Evolutionary conservation across 2,329 filamentous ascomycete genomes (phyloP).

Genomic region (Penicillium sp.): DNA sequence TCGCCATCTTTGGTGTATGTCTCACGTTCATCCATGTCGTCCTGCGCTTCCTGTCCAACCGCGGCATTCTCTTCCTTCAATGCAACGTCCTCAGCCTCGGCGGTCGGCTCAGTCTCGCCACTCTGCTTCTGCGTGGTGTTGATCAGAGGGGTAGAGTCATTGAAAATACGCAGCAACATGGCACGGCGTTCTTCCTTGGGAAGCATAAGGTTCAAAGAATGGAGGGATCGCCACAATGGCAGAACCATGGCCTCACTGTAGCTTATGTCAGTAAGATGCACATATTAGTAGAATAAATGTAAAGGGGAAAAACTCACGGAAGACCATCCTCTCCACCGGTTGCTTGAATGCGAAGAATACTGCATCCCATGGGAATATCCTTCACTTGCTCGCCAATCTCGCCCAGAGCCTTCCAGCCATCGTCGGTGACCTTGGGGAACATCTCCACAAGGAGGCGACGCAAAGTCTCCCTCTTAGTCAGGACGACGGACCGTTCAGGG

Average conservation of each 20-base stretch:
- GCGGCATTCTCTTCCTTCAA: slow-evolving; percentile 34
- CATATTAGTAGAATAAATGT: not conserved
- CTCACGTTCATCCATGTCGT: slow-evolving; percentile 34
- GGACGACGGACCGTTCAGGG: slow-evolving; percentile 61
- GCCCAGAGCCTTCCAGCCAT: slow-evolving; percentile 64
- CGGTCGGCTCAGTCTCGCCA: slow-evolving; percentile 13
- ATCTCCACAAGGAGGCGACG: slow-evolving; percentile 80
- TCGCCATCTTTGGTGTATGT: slow-evolving; percentile 39
- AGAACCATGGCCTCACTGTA: slow-evolving; percentile 69
- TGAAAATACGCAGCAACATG: slow-evolving; percentile 83
- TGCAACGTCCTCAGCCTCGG: slow-evolving; percentile 28
- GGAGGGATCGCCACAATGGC: slow-evolving; percentile 85
- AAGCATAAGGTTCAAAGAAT: slow-evolving; percentile 91
- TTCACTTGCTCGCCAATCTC: slow-evolving; percentile 80
- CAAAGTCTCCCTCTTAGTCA: slow-evolving; percentile 71
- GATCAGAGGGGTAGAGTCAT: slow-evolving; percentile 75
- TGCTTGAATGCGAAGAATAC: slow-evolving; percentile 74
- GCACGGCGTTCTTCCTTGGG: slow-evolving; percentile 92
- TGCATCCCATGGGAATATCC: slow-evolving; percentile 81
- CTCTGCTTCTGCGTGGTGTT: slow-evolving; percentile 44
- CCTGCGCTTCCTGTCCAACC: slow-evolving; percentile 36
- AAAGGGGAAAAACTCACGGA: slow-evolving; percentile 29
- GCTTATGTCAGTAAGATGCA: slow-evolving; percentile 14
- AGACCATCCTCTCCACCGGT: slow-evolving; percentile 55
- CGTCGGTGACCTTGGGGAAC: slow-evolving; percentile 79